Evolutionary conservation across 2,329 filamentous ascomycete genomes (phyloP).

Genomic region (Talaromyces sp.): DNA sequence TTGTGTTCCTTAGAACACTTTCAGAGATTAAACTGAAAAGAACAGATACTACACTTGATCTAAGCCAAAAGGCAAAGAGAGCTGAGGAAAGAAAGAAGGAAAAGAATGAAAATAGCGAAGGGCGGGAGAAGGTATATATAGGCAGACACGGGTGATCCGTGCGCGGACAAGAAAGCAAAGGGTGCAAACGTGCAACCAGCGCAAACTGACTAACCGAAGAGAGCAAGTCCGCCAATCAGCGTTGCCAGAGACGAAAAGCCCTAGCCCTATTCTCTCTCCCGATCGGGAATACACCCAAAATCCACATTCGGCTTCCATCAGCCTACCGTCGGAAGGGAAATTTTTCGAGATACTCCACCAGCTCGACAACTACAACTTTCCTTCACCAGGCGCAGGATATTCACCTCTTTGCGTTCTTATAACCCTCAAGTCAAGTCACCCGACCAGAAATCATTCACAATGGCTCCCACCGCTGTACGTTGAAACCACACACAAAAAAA

Average conservation of each 20-base stretch:
- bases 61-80: constrained; percentile 63
- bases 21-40: constrained; percentile 97
- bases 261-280: constrained; percentile 29
- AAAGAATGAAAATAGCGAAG: constrained; percentile 28
- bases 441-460: constrained; percentile 53
- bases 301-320: background rate
- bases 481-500: constrained; percentile 46
- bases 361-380: constrained; percentile 23
- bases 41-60: constrained; percentile 97
- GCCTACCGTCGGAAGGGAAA: constrained; percentile 18
- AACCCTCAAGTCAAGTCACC: constrained; percentile 12
- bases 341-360: constrained; percentile 28
- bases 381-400: constrained; percentile 70
- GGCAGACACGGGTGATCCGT: constrained; percentile 16
- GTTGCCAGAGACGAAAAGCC: background rate
- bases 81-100: constrained; percentile 47
- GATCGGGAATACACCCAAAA: constrained; percentile 20
- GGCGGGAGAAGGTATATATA: constrained; percentile 32
- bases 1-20: constrained; percentile 69
- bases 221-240: background rate
- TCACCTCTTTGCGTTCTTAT: constrained; percentile 72
- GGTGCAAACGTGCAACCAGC: constrained; percentile 7
- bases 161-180: constrained; percentile 11
- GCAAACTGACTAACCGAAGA: background rate
- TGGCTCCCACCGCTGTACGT: constrained; percentile 90